Evolutionary conservation across 2,329 filamentous ascomycete species (phyloP).

Genomic region (Fusarium sublunatum): DNA sequence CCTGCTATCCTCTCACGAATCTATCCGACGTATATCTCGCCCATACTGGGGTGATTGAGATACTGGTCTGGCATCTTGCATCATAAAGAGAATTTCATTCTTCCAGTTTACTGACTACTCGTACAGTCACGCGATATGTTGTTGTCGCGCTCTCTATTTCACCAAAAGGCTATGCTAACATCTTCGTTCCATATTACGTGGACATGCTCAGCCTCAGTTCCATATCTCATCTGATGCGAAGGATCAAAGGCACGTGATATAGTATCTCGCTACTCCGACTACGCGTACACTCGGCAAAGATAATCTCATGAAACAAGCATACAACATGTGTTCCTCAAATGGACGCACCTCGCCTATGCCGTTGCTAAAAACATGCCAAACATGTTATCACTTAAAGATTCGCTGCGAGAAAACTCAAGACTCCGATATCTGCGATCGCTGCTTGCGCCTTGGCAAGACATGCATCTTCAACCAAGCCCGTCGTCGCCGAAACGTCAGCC

Average conservation of each 20-base stretch:
- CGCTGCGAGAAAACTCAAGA: slow-evolving; percentile 49
- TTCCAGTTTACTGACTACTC: too few species aligned
- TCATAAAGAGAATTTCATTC: too few species aligned
- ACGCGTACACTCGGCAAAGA: neutral
- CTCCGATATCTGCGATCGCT: slow-evolving; percentile 48
- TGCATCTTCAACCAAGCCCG: slow-evolving; percentile 49
- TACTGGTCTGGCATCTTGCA: too few species aligned
- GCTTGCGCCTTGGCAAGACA: slow-evolving; percentile 47
- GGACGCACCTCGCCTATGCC: neutral
- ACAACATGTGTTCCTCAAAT: slow-evolving; percentile 17
- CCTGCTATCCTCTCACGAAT: too few species aligned
- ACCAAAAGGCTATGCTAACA: too few species aligned
- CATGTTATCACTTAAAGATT: slow-evolving; percentile 49
- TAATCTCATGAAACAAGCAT: neutral
- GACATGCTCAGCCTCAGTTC: slow-evolving; percentile 17
- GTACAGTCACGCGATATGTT: too few species aligned
- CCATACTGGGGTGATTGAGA: too few species aligned
- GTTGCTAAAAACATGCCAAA: slow-evolving; percentile 47
- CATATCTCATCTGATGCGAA: slow-evolving; percentile 4
- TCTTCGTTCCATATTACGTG: slow-evolving; percentile 5
- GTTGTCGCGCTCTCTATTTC: too few species aligned
- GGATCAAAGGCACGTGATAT: neutral
- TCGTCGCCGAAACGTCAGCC: slow-evolving; percentile 35
- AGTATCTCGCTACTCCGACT: neutral
- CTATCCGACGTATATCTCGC: too few species aligned